Percentiles rank a stretch among this genome's conserved stretches.
phyloP scores from a whole-genome alignment of 1,284 basidiomycete genomes.

The Porodaedalea pini region DNA sequence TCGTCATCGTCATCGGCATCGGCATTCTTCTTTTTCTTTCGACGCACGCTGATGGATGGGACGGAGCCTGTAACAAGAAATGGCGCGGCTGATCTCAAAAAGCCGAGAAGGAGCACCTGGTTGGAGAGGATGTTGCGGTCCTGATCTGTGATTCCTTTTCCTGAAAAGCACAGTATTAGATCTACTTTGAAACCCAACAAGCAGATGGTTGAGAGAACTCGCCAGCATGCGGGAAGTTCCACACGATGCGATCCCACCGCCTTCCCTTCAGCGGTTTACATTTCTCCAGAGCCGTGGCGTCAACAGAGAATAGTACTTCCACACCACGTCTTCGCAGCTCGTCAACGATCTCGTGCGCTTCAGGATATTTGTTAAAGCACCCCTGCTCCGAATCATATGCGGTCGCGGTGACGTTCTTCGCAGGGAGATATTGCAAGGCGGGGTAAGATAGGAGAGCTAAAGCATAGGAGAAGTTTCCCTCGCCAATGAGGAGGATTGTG shows the following conservation, averaged over 20 bases:
- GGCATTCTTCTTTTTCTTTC: slow-evolving; percentile 36
- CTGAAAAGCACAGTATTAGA: slow-evolving; percentile 46
- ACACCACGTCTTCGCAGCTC: slow-evolving; percentile 59
- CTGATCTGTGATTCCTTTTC: slow-evolving; percentile 91
- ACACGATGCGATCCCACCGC: slow-evolving; percentile 80
- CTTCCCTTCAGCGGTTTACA: slow-evolving; percentile 49
- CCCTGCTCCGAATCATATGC: slow-evolving; percentile 80
- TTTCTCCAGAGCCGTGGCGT: slow-evolving; percentile 77
- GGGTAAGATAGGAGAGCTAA: slow-evolving; percentile 58
- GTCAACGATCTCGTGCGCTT: slow-evolving; percentile 61
- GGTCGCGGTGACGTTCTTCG: slow-evolving; percentile 78
- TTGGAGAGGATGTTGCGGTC: slow-evolving; percentile 92
- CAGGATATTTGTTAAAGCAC: slow-evolving; percentile 84
- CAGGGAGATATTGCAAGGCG: slow-evolving; percentile 53
- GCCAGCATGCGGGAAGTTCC: slow-evolving; percentile 98
- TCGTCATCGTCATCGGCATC: slow-evolving; percentile 30
- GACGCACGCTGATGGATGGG: slow-evolving; percentile 46
- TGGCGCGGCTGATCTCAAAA: slow-evolving; percentile 71
- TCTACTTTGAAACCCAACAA: too few species aligned
- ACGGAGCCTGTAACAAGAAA: slow-evolving; percentile 60
- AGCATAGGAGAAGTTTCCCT: slow-evolving; percentile 94
- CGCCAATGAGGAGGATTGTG: slow-evolving; percentile 86
- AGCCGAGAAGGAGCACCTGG: slow-evolving; percentile 83
- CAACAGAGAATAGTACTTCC: slow-evolving; percentile 78
- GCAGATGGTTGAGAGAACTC: slow-evolving; percentile 26